Conservation (phyloP, 345 rosid species). For the Mercurialis annua region DNA sequence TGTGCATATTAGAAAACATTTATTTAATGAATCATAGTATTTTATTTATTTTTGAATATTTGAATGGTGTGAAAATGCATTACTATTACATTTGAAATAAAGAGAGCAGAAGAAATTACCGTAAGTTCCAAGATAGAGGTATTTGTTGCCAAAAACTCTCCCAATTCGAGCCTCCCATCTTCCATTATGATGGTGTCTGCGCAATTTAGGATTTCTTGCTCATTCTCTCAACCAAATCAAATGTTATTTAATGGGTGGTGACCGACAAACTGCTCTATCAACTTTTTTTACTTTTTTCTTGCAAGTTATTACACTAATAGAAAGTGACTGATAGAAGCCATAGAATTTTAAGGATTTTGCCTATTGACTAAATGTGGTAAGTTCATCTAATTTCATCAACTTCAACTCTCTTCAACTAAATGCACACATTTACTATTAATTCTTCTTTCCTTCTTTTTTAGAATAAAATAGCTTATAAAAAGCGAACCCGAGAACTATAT, state of each 20-base stretch:
- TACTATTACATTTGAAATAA: too few relatives aligned
- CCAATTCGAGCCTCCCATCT: constrained; percentile 86
- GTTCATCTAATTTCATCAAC: neutral
- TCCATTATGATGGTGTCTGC: constrained; percentile 74
- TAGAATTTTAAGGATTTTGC: neutral
- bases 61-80: too few relatives aligned
- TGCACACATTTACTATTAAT: neutral
- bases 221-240: neutral
- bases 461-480: too few relatives aligned
- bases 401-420: neutral
- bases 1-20: too few relatives aligned
- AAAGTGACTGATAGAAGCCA: neutral
- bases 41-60: too few relatives aligned
- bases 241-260: neutral
- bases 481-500: too few relatives aligned
- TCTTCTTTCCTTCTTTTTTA: too few relatives aligned
- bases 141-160: constrained; percentile 73
- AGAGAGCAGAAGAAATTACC: constrained; percentile 29
- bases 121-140: constrained; percentile 68
- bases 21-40: too few relatives aligned
- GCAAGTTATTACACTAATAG: neutral
- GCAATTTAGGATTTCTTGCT: neutral
- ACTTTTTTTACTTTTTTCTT: neutral
- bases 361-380: neutral
- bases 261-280: neutral